Percentiles rank a stretch among this genome's conserved stretches.
phyloP scores from a whole-genome alignment of 106 monocot genomes.

The Gastrodia elata region DNA sequence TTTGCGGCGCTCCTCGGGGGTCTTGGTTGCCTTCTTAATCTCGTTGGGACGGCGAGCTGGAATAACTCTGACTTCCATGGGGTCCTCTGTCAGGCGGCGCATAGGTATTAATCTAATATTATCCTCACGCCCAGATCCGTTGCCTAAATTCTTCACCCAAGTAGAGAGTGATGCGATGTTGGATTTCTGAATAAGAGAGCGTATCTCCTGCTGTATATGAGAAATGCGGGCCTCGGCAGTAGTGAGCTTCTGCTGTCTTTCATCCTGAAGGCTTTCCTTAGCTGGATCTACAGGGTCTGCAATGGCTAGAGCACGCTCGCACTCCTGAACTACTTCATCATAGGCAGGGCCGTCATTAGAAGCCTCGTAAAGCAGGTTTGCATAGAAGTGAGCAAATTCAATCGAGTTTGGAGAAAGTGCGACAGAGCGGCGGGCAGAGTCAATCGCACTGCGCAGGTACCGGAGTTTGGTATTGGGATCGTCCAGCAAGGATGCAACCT shows the following conservation, averaged over 20 bases:
- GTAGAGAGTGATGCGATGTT: slow-evolving; percentile 71
- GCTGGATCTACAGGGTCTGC: slow-evolving; percentile 62
- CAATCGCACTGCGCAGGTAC: slow-evolving; percentile 53
- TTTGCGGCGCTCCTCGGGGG: slow-evolving; percentile 76
- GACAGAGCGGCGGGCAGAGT: slow-evolving; percentile 49
- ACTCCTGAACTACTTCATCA: slow-evolving; percentile 65
- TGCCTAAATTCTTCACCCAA: slow-evolving; percentile 60
- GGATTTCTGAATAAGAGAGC: slow-evolving; percentile 69
- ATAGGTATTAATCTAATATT: slow-evolving; percentile 74
- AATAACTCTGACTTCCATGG: slow-evolving; percentile 49
- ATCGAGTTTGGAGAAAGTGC: slow-evolving; percentile 57
- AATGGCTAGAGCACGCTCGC: slow-evolving; percentile 61
- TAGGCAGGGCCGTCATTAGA: slow-evolving; percentile 37
- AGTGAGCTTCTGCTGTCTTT: slow-evolving; percentile 23
- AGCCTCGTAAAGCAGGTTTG: slow-evolving; percentile 54
- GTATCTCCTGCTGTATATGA: slow-evolving; percentile 65
- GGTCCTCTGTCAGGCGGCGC: slow-evolving; percentile 55
- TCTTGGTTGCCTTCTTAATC: slow-evolving; percentile 90
- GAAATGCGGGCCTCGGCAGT: slow-evolving; percentile 44
- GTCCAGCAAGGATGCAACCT: slow-evolving; percentile 55
- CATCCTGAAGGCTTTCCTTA: slow-evolving; percentile 43
- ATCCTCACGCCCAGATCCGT: slow-evolving; percentile 40
- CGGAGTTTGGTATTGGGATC: slow-evolving; percentile 53
- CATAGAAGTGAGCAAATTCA: slow-evolving; percentile 82
- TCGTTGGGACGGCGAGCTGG: slow-evolving; percentile 66